Evolutionary conservation across 1,284 basidiomycete species (phyloP).

Genomic region (Fomitopsis schrenkii): DNA sequence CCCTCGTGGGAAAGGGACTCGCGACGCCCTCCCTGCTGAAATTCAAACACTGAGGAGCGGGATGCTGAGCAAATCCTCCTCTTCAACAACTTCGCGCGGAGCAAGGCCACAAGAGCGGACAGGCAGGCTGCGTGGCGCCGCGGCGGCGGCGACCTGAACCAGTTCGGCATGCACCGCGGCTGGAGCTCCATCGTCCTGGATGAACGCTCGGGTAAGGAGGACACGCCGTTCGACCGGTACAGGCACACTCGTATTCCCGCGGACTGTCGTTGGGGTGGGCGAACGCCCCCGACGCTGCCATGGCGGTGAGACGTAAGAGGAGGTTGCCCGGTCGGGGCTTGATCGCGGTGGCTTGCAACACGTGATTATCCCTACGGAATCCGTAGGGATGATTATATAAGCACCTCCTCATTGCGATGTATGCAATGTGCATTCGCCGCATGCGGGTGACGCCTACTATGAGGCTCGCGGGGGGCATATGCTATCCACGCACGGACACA

Average conservation of each 20-base stretch:
- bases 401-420: too few species aligned
- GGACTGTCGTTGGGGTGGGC: too few species aligned
- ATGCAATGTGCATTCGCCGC: too few species aligned
- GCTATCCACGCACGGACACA: too few species aligned
- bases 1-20: slow-evolving; percentile 23
- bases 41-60: slow-evolving; percentile 13
- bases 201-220: not conserved
- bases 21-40: slow-evolving; percentile 21
- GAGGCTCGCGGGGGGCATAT: too few species aligned
- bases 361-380: too few species aligned
- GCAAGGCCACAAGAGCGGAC: not conserved
- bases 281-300: too few species aligned
- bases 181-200: not conserved
- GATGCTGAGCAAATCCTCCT: slow-evolving; percentile 20
- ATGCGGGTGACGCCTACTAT: too few species aligned
- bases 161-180: not conserved
- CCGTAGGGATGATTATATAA: too few species aligned
- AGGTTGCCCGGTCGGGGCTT: too few species aligned
- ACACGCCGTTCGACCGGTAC: not conserved
- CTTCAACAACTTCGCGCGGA: not conserved
- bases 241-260: not conserved
- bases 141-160: not conserved
- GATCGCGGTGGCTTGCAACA: too few species aligned
- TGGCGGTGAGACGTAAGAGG: too few species aligned
- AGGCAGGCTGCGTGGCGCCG: not conserved